These are phyloP conservation scores for Melampsora larici-populina DNA, from an alignment of 1,284 basidiomycete genomes.

Conservation along the genomic window DNA sequence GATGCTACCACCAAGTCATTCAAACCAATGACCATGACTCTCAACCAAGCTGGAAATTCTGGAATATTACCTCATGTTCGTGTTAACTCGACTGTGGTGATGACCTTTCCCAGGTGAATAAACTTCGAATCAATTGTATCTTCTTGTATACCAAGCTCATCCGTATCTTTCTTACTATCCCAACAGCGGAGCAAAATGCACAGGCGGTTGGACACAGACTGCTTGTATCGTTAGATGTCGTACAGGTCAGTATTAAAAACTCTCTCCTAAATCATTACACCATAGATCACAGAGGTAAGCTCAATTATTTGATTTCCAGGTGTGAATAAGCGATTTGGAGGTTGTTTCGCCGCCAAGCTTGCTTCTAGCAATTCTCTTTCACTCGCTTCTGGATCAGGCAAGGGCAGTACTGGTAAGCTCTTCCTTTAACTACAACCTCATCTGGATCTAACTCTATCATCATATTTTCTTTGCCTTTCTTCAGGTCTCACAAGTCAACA, in stretches of 20 bases:
- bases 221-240: slow-evolving; percentile 34
- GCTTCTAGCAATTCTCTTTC: background rate
- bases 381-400: no score
- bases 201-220: slow-evolving; percentile 30
- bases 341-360: slow-evolving; percentile 37
- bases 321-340: slow-evolving; percentile 38
- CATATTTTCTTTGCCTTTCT: no score
- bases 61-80: slow-evolving; percentile 6
- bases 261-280: background rate
- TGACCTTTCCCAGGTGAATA: slow-evolving; percentile 23
- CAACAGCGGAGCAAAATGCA: slow-evolving; percentile 28
- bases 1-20: slow-evolving; percentile 36
- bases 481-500: slow-evolving; percentile 1
- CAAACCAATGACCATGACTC: slow-evolving; percentile 30
- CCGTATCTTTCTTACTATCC: background rate
- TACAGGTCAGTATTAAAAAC: slow-evolving; percentile 2
- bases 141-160: background rate
- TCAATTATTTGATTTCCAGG: background rate
- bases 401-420: no score
- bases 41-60: slow-evolving; percentile 31
- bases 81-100: slow-evolving; percentile 22
- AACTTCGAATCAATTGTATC: background rate
- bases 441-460: no score
- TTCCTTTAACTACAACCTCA: no score
- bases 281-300: no score